Percentiles rank a stretch among this genome's conserved stretches.
These are phyloP conservation scores for Conoideocrella luteorostrata DNA, from an alignment of 2,329 filamentous ascomycete species.

Conservation along the genomic window DNA sequence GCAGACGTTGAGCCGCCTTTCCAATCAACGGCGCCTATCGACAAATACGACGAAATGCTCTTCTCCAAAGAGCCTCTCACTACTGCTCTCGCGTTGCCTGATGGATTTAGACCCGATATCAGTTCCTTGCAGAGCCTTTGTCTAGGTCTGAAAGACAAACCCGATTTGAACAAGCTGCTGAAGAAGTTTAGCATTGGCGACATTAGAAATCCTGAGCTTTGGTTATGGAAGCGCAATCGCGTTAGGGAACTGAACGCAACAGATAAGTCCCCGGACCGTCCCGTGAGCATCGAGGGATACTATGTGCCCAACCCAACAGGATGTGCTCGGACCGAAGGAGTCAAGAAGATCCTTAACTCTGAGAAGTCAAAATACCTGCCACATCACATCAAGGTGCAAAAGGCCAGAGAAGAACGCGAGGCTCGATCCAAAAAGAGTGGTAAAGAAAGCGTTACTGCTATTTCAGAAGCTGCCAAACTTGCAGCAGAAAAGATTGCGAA, in stretches of 20 bases:
- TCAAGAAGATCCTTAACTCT: conserved; percentile 91
- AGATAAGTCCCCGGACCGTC: conserved; percentile 18
- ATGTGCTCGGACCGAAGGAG: conserved; percentile 83
- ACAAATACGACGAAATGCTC: conserved; percentile 40
- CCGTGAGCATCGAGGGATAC: conserved; percentile 51
- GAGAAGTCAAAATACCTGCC: conserved; percentile 98
- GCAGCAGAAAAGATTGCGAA: conserved; percentile 78
- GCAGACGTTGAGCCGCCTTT: conserved; percentile 17
- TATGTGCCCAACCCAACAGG: conserved; percentile 85
- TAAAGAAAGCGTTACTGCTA: conserved; percentile 58
- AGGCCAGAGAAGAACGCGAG: conserved; percentile 84
- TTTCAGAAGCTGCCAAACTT: conserved; percentile 65
- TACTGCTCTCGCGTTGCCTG: conserved; percentile 39
- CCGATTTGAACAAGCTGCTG: conserved; percentile 42
- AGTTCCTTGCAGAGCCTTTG: conserved; percentile 37
- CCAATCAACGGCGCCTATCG: conserved; percentile 37
- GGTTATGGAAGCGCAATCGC: conserved; percentile 52
- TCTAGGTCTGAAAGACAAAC: conserved; percentile 38
- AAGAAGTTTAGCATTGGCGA: conserved; percentile 39
- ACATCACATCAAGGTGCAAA: conserved; percentile 94
- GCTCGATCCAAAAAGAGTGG: conserved; percentile 61
- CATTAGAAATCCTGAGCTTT: conserved; percentile 45
- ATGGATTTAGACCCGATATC: conserved; percentile 39
- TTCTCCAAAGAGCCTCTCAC: conserved; percentile 42
- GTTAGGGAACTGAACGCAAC: conserved; percentile 48